A percentile compares a stretch with the other conserved stretches of the same genome.
Evolutionary conservation across 495 filamentous ascomycete genomes (phyloP).

Genomic region (Lentithecium fluviatile): DNA sequence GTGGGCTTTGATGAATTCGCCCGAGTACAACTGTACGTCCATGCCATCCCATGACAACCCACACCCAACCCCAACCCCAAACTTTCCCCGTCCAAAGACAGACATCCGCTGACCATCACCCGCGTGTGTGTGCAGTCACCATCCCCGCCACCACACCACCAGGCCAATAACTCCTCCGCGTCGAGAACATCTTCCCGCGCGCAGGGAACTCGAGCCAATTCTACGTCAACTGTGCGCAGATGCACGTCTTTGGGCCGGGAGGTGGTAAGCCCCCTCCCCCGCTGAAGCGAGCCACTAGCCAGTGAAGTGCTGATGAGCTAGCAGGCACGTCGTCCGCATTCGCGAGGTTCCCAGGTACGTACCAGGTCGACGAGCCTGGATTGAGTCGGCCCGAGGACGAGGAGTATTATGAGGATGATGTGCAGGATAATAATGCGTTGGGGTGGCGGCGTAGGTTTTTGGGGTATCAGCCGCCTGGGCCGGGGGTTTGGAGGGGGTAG

Average conservation of each 20-base stretch:
- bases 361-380: too few species aligned
- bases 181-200: neutral
- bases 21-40: neutral
- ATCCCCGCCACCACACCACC: slow-evolving; percentile 2
- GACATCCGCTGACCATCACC: too few species aligned
- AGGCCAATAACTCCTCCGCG: slow-evolving; percentile 6
- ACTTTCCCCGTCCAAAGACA: too few species aligned
- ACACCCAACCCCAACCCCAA: too few species aligned
- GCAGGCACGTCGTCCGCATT: too few species aligned
- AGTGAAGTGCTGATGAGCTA: too few species aligned
- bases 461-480: neutral
- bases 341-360: too few species aligned
- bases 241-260: slow-evolving; percentile 1
- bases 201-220: neutral
- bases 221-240: slow-evolving; percentile 9
- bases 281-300: neutral
- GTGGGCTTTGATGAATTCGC: neutral
- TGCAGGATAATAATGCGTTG: too few species aligned
- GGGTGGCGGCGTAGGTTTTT: neutral
- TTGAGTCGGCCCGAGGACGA: too few species aligned
- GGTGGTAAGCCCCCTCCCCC: neutral
- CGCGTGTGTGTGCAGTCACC: too few species aligned
- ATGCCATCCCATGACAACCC: too few species aligned
- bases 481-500: neutral
- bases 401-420: too few species aligned